phyloP scores from a whole-genome alignment of 306 rosid genomes.

The Arachis stenosperma region DNA sequence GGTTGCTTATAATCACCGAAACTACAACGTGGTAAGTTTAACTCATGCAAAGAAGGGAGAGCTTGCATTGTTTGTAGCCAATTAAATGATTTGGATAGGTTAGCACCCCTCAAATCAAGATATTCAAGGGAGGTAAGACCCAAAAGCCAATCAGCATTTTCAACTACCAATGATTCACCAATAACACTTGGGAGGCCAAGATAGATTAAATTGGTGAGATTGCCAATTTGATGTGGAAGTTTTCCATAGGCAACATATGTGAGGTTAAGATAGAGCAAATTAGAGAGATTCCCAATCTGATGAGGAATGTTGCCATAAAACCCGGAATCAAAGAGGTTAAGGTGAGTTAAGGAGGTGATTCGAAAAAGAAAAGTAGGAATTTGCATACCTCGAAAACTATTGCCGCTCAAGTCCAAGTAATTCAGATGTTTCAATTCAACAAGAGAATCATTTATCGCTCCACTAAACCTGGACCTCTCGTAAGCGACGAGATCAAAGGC shows the following conservation, averaged over 20 bases:
- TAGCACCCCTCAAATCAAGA: neutral
- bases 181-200: too few species aligned
- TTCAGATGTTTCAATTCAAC: conserved; percentile 35
- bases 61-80: conserved; percentile 16
- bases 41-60: conserved; percentile 24
- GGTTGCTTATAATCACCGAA: neutral
- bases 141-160: neutral
- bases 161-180: neutral
- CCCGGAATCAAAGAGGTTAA: neutral
- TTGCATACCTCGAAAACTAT: neutral
- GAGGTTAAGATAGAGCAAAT: neutral
- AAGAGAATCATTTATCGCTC: neutral
- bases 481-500: too few species aligned
- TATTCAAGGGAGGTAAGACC: conserved; percentile 11
- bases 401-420: conserved; percentile 26
- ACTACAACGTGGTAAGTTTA: neutral
- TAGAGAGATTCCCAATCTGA: conserved; percentile 13
- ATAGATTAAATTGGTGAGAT: too few species aligned
- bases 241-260: too few species aligned
- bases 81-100: conserved; percentile 19
- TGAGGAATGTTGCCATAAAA: neutral
- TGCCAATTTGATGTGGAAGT: too few species aligned
- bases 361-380: conserved; percentile 15
- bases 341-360: conserved; percentile 25
- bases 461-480: neutral